Evolutionary conservation across 768 basidiomycete genomes (phyloP).

Genomic region (Suillus subalutaceus): DNA sequence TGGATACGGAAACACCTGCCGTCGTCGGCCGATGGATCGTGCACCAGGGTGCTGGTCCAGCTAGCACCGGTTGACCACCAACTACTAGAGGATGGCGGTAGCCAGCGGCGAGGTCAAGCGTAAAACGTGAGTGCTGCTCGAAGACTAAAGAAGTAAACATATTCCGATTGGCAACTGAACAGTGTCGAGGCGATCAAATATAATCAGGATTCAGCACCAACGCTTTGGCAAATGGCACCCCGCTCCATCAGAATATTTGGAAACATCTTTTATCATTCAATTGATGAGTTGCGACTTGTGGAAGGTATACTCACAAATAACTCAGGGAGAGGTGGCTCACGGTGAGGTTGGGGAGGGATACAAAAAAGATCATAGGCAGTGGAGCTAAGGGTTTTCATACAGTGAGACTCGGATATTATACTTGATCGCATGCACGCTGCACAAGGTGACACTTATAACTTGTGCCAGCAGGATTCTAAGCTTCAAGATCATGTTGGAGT

Average conservation of each 20-base stretch:
- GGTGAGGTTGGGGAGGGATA: background rate
- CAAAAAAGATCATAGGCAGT: background rate
- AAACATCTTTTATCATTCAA: background rate
- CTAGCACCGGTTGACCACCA: background rate
- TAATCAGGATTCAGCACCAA: background rate
- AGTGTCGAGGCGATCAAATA: no score
- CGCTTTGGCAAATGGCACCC: background rate
- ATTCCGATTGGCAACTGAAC: no score
- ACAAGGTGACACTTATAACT: background rate
- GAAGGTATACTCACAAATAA: background rate
- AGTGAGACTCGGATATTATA: background rate
- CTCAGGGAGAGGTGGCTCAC: background rate
- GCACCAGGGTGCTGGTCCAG: background rate
- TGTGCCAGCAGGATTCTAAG: no score
- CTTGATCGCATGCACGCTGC: background rate
- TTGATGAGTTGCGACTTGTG: background rate
- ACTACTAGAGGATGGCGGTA: no score
- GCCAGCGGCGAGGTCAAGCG: no score
- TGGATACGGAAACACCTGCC: background rate
- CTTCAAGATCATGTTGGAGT: no score
- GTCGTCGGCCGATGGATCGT: background rate
- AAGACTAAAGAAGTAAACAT: background rate
- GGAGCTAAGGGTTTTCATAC: background rate
- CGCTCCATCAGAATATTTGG: background rate
- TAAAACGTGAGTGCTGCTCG: background rate